Base-by-base conservation (phyloP, 352 stramenopile species). In the Phytophthora sp. region DNA sequence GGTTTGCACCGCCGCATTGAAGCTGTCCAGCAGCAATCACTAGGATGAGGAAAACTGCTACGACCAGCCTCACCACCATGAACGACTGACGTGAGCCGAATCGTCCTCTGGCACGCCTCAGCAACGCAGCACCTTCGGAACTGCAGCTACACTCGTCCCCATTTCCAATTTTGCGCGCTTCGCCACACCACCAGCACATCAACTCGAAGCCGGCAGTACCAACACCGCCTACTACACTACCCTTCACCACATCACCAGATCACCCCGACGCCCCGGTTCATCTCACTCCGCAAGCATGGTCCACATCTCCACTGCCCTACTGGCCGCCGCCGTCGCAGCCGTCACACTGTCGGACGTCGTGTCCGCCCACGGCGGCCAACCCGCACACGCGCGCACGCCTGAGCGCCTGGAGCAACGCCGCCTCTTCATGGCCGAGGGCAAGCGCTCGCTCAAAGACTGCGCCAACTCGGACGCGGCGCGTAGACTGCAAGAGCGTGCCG, bases 361-460 rank as follows among this genome's bases (percentile, higher is more conserved):
- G 4, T 31, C 17, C 13, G 60, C 52, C 1, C 60, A 63, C 26
- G 41, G 50, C 2, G 42, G 31, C 7, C 42, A 62, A 5, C 30
- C 39, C 8, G 28, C 21, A 9, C 51, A 62, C 17, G 35, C 51
- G 5, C 52, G 24, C 0, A 44, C 62, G 3, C 46, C 46, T 8
- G 48, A 59, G 13, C 32, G 37, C 0, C 45, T 66, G 4, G 54
- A 53, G 23, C 54, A 70, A 18, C 62, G 54, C 17, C 43, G 39
- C 9, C 62, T 71, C 41, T 71, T 71, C 54, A 62, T 69, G 52
- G 38, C 53, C 18, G 45, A 66, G 28, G 24, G 54, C 55, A 66
- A 66, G 31, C 63, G 63, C n/a, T 56, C 44, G 23, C 63, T 72
- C 30, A 58, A 57, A 31, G 54, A 58, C 55, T 72, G 62, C 23